Evolutionary conservation across 352 stramenopile species (phyloP).

Genomic region (Blastocystis sp.): DNA sequence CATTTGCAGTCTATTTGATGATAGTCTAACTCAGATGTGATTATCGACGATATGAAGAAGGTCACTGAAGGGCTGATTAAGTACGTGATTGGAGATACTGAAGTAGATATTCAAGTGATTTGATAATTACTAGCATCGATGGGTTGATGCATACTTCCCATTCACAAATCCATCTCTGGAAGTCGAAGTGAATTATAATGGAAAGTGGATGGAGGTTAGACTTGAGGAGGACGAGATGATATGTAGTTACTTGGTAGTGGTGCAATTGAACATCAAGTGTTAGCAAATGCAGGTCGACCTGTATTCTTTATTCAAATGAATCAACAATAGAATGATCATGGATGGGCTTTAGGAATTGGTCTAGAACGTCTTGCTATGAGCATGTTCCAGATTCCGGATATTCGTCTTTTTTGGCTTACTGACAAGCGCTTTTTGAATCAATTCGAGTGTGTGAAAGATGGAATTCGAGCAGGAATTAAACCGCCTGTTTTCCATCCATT

Average conservation of each 20-base stretch:
- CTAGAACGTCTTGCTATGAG: conserved; percentile 98
- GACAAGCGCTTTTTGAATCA: conserved; percentile 82
- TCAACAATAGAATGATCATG: conserved; percentile 72
- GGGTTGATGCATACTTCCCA: conserved; percentile 97
- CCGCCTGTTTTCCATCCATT: conserved; percentile 87
- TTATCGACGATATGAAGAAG: conserved; percentile 89
- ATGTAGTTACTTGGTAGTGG: conserved; percentile 87
- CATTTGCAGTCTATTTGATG: conserved; percentile 18
- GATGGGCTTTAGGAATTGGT: conserved; percentile 96
- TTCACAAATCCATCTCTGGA: conserved; percentile 97
- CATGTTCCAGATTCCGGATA: conserved; percentile 97
- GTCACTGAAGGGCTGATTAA: conserved; percentile 88
- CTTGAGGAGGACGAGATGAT: neutral
- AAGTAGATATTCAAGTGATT: conserved; percentile 7
- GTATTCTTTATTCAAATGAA: conserved; percentile 73
- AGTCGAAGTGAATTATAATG: conserved; percentile 95
- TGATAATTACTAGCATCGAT: conserved; percentile 87
- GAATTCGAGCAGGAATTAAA: conserved; percentile 26
- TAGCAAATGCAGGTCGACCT: conserved; percentile 81
- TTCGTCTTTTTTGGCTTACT: conserved; percentile 96
- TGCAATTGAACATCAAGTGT: conserved; percentile 89
- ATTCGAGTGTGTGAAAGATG: conserved; percentile 65
- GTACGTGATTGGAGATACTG: conserved; percentile 78
- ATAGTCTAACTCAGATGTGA: conserved; percentile 76
- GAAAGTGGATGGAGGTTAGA: conserved; percentile 91